These are phyloP conservation scores for Pseudonitzschia multistriata DNA, from an alignment of 108 stramenopile species.

Conservation along the genomic window DNA sequence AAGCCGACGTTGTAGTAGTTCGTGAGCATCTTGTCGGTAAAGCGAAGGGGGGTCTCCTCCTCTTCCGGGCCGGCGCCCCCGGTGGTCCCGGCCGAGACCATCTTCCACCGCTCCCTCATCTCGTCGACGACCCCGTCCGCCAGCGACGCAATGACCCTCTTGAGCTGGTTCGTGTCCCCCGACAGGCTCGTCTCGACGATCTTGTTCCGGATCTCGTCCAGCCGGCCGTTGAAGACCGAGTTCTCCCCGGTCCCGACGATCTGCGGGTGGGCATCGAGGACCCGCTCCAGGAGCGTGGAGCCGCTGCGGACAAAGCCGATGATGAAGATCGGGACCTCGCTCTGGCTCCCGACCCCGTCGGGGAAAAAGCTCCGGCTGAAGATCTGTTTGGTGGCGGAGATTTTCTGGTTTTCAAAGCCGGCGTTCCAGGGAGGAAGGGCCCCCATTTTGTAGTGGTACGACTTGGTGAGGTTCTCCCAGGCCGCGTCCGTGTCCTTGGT, in stretches of 20 bases:
- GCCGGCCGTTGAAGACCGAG: constrained; percentile 81
- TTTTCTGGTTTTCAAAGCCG: constrained; percentile 51
- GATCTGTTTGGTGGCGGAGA: constrained; percentile 55
- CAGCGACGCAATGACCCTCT: constrained; percentile 42
- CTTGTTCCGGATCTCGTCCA: constrained; percentile 66
- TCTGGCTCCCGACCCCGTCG: constrained; percentile 52
- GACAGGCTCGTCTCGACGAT: constrained; percentile 58
- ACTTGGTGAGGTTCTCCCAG: constrained; percentile 57
- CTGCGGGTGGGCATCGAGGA: constrained; percentile 79
- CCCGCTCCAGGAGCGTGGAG: constrained; percentile 81
- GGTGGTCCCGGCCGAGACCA: constrained; percentile 39
- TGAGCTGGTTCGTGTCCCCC: constrained; percentile 37
- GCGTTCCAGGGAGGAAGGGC: constrained; percentile 53
- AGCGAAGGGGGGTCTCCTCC: constrained; percentile 36
- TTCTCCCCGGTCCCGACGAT: constrained; percentile 89
- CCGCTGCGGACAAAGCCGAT: constrained; percentile 87
- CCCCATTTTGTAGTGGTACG: constrained; percentile 70
- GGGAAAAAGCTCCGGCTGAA: constrained; percentile 72
- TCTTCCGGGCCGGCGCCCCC: neutral
- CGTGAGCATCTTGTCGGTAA: constrained; percentile 89
- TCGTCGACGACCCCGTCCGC: constrained; percentile 67
- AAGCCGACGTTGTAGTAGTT: constrained; percentile 84
- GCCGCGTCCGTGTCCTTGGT: constrained; percentile 63
- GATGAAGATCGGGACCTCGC: constrained; percentile 74
- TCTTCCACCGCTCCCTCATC: constrained; percentile 65